Evolutionary conservation across 1,139 yeast genomes (phyloP).

Genomic region (Trichomonascaceae sp.): DNA sequence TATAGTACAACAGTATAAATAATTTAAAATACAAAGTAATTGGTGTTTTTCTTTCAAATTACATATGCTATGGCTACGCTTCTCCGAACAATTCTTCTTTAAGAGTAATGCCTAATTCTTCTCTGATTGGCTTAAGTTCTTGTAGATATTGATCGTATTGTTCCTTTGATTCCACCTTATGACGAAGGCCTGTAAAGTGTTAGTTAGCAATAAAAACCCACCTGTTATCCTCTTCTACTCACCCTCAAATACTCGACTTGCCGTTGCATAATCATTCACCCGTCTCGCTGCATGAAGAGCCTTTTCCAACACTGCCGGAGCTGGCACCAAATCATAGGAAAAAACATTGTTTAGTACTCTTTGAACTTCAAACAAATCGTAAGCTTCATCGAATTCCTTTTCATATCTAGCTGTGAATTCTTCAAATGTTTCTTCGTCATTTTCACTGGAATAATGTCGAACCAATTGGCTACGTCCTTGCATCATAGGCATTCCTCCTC

Average conservation of each 20-base stretch:
- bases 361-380: slow-evolving; percentile 96
- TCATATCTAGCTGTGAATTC: slow-evolving; percentile 86
- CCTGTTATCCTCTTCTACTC: slow-evolving; percentile 4
- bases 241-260: slow-evolving; percentile 93
- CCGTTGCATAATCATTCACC: slow-evolving; percentile 97
- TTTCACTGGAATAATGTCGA: slow-evolving; percentile 68
- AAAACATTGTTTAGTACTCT: slow-evolving; percentile 92
- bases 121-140: slow-evolving; percentile 81
- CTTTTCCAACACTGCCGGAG: slow-evolving; percentile 92
- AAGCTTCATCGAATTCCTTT: slow-evolving; percentile 96
- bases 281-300: slow-evolving; percentile 98
- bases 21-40: not conserved
- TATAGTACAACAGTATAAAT: not conserved
- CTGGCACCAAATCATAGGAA: slow-evolving; percentile 97
- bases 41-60: not conserved
- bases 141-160: slow-evolving; percentile 95
- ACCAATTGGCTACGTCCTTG: slow-evolving; percentile 8
- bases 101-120: slow-evolving; percentile 13
- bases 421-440: slow-evolving; percentile 87
- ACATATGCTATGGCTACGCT: slow-evolving; percentile 4
- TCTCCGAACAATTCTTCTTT: slow-evolving; percentile 14
- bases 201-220: too few species aligned
- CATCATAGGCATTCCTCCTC: not conserved
- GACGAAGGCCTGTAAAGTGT: slow-evolving; percentile 60
- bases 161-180: slow-evolving; percentile 88